These are phyloP conservation scores for Primulina eburnea DNA, from an alignment of 257 asterid species.

Conservation along the genomic window DNA sequence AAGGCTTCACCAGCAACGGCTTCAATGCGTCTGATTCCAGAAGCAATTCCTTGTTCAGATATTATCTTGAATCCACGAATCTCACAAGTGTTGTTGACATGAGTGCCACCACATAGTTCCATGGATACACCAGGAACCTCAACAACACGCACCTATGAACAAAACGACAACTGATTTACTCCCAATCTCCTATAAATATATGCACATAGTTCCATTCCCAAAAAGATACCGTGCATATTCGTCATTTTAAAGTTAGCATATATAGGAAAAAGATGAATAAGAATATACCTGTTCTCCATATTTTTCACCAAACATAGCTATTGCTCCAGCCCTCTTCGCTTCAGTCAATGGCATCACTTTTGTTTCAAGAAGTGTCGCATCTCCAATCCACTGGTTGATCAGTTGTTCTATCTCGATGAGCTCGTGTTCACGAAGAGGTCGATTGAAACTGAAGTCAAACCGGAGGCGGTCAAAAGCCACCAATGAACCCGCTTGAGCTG, in stretches of 20 bases:
- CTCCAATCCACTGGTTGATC: constrained; percentile 84
- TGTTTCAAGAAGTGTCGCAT: constrained; percentile 67
- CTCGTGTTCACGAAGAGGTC: constrained; percentile 73
- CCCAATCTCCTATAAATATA: neutral
- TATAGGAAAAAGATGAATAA: constrained; percentile 8
- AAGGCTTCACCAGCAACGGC: constrained; percentile 97
- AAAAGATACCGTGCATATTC: neutral
- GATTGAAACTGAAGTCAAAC: constrained; percentile 85
- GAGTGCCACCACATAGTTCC: constrained; percentile 98
- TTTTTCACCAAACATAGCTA: constrained; percentile 97
- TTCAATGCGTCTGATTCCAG: constrained; percentile 89
- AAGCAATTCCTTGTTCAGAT: constrained; percentile 84
- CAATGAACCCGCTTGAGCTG: constrained; percentile 97
- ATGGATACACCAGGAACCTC: constrained; percentile 95
- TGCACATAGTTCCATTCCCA: neutral
- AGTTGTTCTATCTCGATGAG: constrained; percentile 68
- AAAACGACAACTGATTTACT: neutral
- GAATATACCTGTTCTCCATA: constrained; percentile 78
- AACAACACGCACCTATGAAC: constrained; percentile 75
- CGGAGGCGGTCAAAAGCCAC: constrained; percentile 92
- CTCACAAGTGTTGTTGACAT: constrained; percentile 69
- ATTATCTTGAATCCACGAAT: constrained; percentile 85
- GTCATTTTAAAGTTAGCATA: neutral
- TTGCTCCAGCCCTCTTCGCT: constrained; percentile 92
- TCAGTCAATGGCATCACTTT: constrained; percentile 73